Evolutionary conservation across 1,284 basidiomycete species (phyloP), one percentile per base, ranked within the genome.

Genomic region (Phlebopus sp.): DNA sequence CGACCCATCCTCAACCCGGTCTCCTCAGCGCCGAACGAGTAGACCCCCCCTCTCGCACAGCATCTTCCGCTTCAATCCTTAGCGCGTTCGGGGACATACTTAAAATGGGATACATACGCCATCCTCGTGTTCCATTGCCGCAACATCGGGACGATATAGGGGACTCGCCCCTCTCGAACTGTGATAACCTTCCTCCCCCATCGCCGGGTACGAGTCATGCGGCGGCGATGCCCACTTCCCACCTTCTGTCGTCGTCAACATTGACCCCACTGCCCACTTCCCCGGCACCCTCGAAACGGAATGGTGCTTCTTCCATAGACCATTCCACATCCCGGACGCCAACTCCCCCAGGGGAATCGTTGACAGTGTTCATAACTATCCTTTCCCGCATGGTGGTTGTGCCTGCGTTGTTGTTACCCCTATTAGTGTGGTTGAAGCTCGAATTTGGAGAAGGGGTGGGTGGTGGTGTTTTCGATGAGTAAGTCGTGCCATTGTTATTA

Each of bases 321-420:
- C n/a, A 27, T 34, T 13, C 7, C 31, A 3, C 43, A 32, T 21
- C 42, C 27, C 27, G 8, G 27, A 5, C 18, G 5, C 48, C 34
- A 1, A 86, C 35, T n/a, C 51, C 42, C 0, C 55, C 49, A 0
- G 89, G 90, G 2, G 91, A 95, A 74, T 84, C 84, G 40, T 80
- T 77, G 62, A 93, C 94, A 4, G 85, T 97, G 15, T 67, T 86
- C 23, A 79, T 97, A 13, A 82, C 91, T 4, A 79, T 96, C 17
- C 44, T 81, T 15, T 77, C 86, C 46, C 74, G 94, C 53, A 97
- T 97, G 94, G 63, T 97, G 37, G 61, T 97, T 52, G 89, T 90
- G 8, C 94, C 93, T 1, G 52, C 89, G 37, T 49, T 95, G 9
- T 70, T 95, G 45, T 70, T 92, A 49, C 92, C 92, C 0, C 43